Evolutionary conservation across 2,329 filamentous ascomycete species (phyloP).

Genomic region (Ophiocordyceps camponoti-rufipedis): DNA sequence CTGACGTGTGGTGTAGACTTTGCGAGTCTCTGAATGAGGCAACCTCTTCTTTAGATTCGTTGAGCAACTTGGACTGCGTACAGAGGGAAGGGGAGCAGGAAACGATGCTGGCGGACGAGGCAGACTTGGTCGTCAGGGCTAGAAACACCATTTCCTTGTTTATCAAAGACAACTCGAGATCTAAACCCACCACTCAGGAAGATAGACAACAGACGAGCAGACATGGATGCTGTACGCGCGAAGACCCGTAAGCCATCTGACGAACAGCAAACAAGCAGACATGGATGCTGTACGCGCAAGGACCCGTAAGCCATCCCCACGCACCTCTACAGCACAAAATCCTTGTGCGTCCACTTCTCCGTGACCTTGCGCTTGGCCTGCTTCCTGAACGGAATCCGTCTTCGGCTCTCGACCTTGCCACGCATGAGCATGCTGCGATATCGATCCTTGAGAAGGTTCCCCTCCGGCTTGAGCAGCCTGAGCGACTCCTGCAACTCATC

Average conservation of each 20-base stretch:
- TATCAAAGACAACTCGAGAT: too few species aligned
- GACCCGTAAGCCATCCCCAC: neutral
- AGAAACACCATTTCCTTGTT: too few species aligned
- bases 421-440: slow-evolving; percentile 78
- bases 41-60: neutral
- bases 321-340: slow-evolving; percentile 36
- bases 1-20: neutral
- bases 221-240: neutral
- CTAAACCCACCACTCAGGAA: too few species aligned
- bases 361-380: slow-evolving; percentile 65
- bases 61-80: too few species aligned
- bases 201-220: neutral
- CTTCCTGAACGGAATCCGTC: slow-evolving; percentile 62
- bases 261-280: neutral
- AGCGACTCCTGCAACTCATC: slow-evolving; percentile 73
- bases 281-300: neutral
- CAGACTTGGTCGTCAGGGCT: too few species aligned
- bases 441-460: slow-evolving; percentile 82
- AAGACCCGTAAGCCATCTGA: neutral
- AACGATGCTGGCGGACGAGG: too few species aligned
- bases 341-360: slow-evolving; percentile 97
- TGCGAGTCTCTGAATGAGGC: neutral
- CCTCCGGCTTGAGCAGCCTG: slow-evolving; percentile 74
- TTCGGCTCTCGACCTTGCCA: slow-evolving; percentile 74
- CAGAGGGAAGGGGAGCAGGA: too few species aligned